phyloP scores from a whole-genome alignment of 176 grass and related monocot species.

The Leersia perrieri region DNA sequence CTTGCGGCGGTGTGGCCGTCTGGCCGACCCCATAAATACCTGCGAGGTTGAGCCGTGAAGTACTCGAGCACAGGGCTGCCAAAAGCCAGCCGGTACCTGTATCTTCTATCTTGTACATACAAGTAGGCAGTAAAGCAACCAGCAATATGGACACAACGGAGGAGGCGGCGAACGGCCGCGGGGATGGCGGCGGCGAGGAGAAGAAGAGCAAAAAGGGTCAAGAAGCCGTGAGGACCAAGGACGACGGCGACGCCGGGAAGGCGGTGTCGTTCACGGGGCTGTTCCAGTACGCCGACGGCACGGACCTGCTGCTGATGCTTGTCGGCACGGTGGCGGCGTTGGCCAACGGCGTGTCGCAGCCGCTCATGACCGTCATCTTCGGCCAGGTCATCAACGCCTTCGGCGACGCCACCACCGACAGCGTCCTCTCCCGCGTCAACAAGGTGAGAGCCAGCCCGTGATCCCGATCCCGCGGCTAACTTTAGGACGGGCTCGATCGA shows the following conservation, averaged over 20 bases:
- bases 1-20: not conserved
- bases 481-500: not conserved
- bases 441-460: constrained; percentile 23
- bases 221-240: not conserved
- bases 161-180: not conserved
- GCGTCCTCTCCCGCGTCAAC: constrained; percentile 50
- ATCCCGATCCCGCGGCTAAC: not conserved
- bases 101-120: not conserved
- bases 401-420: constrained; percentile 22
- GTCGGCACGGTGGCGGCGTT: constrained; percentile 42
- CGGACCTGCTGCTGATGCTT: constrained; percentile 48
- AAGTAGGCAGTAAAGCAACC: not conserved
- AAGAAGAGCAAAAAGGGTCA: too few relatives aligned
- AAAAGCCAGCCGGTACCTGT: too few relatives aligned
- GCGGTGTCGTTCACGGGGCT: constrained; percentile 36
- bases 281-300: constrained; percentile 47
- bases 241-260: constrained; percentile 2
- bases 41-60: not conserved
- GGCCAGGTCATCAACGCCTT: constrained; percentile 59
- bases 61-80: not conserved
- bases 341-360: constrained; percentile 61
- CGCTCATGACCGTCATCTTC: constrained; percentile 62
- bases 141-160: too few relatives aligned
- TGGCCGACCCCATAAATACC: constrained; percentile 37
- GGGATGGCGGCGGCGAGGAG: constrained; percentile 21